phyloP scores from a whole-genome alignment of 2,329 filamentous ascomycete genomes.

The Cryphonectria radicalis region DNA sequence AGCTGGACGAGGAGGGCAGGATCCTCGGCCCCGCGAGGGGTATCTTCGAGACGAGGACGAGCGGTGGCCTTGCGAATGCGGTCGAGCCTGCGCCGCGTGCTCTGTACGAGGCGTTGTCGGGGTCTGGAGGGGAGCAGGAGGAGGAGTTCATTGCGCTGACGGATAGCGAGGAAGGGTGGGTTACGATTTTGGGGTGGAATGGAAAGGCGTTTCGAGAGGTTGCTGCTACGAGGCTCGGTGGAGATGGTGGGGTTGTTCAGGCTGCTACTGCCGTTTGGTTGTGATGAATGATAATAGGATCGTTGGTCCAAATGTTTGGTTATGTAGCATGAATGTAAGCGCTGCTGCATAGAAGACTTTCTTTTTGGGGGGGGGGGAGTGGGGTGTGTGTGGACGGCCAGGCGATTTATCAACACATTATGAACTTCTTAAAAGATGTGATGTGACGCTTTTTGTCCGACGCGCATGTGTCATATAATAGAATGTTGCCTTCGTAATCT shows the following conservation, averaged over 20 bases:
- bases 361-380: too few species aligned
- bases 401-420: neutral
- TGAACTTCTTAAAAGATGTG: neutral
- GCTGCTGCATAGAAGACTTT: conserved; percentile 29
- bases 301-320: neutral
- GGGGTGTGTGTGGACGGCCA: neutral
- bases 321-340: conserved; percentile 33
- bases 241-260: conserved; percentile 16
- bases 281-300: conserved; percentile 40
- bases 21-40: conserved; percentile 24
- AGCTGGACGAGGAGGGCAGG: conserved; percentile 23
- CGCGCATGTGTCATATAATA: neutral
- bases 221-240: conserved; percentile 17
- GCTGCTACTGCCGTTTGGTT: conserved; percentile 33
- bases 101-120: neutral
- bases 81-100: conserved; percentile 31
- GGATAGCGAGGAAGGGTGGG: conserved; percentile 29
- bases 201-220: conserved; percentile 32
- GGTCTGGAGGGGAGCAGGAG: neutral
- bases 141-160: conserved; percentile 31
- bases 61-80: conserved; percentile 32
- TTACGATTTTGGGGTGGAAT: conserved; percentile 29
- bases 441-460: neutral
- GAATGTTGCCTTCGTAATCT: neutral
- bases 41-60: conserved; percentile 31